Conservation (phyloP, 345 rosid genomes). For the Citrus unshiu region DNA sequence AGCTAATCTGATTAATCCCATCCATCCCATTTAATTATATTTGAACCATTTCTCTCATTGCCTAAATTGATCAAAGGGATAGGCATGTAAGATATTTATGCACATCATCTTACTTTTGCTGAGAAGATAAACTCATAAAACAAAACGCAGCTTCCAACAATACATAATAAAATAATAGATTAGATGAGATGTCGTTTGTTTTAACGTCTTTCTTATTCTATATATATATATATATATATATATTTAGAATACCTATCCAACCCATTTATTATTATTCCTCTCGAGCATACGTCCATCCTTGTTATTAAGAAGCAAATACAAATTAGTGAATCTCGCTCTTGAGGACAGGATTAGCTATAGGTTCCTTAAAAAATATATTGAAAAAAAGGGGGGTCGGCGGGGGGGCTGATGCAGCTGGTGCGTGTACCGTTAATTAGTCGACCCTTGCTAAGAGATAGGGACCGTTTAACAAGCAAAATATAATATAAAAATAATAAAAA, state of each 20-base stretch:
- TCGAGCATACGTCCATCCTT: conserved; percentile 25
- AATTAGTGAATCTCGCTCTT: no score
- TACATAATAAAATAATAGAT: neutral
- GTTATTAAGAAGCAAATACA: no score
- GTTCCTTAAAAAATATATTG: no score
- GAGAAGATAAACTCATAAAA: neutral
- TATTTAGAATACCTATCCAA: neutral
- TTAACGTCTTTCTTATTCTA: neutral
- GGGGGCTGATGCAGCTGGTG: no score
- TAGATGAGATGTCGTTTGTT: neutral
- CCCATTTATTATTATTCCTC: neutral
- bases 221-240: neutral
- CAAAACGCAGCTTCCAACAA: neutral
- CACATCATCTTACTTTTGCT: neutral
- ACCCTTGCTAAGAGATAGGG: no score
- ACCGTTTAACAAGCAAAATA: no score
- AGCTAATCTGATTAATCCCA: no score
- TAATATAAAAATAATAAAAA: no score
- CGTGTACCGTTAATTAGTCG: no score
- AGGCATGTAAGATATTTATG: neutral
- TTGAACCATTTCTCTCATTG: neutral
- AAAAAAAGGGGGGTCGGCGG: no score
- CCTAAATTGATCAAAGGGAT: neutral
- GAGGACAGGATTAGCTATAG: no score
- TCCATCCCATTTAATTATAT: no score